phyloP scores from a whole-genome alignment of 2,329 filamentous ascomycete species.

The Grosmannia huntii region DNA sequence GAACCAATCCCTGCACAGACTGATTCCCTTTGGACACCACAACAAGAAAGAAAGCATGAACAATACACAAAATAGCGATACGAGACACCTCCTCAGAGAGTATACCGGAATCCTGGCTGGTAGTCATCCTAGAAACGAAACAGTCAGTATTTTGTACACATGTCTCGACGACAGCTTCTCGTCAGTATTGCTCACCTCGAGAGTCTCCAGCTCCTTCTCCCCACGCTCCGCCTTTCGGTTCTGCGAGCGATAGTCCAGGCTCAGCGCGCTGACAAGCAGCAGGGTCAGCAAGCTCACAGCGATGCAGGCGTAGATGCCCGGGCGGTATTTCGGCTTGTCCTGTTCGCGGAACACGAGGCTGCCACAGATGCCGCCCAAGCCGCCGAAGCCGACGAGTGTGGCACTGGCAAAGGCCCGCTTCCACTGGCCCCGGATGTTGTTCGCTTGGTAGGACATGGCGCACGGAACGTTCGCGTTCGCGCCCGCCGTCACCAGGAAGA shows the following conservation, averaged over 20 bases:
- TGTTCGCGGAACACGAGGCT: conserved; percentile 55
- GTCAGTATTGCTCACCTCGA: conserved; percentile 16
- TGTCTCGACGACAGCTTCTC: not conserved
- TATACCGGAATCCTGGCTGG: conserved; percentile 28
- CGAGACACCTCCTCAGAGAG: conserved; percentile 18
- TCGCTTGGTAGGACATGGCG: conserved; percentile 68
- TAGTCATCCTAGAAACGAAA: conserved; percentile 19
- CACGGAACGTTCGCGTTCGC: conserved; percentile 67
- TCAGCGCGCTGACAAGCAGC: conserved; percentile 29
- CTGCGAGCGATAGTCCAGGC: conserved; percentile 26
- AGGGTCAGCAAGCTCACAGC: conserved; percentile 33
- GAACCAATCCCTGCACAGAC: too few species aligned
- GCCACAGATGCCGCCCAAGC: conserved; percentile 66
- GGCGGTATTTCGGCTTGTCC: conserved; percentile 40
- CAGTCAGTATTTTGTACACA: not conserved
- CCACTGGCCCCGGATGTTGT: conserved; percentile 82
- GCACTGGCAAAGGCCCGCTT: conserved; percentile 72
- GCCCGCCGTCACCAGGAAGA: conserved; percentile 65
- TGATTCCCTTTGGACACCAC: too few species aligned
- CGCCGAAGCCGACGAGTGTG: conserved; percentile 62
- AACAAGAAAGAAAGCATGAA: too few species aligned
- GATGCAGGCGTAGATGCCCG: conserved; percentile 43
- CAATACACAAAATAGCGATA: not conserved
- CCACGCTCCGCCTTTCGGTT: conserved; percentile 40
- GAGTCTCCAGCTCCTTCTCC: conserved; percentile 36